Base-by-base conservation (phyloP, 2,329 filamentous ascomycete genomes). In the Xylaria sp. region DNA sequence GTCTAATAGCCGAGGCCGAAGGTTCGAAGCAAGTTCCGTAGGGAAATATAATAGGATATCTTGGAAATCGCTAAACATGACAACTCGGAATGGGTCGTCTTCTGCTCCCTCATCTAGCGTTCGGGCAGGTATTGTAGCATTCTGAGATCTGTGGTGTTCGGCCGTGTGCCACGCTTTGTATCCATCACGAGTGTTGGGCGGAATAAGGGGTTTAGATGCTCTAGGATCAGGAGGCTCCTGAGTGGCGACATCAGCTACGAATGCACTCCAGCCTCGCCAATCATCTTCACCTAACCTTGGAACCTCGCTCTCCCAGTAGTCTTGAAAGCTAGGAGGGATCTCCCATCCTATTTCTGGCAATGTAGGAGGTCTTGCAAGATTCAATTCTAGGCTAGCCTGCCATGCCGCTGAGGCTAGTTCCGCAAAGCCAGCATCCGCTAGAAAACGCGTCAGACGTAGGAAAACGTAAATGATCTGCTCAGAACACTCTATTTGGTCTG, bases 241-340 rank as follows among this genome's bases (percentile, higher is more conserved):
- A 65, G 77, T 67, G 14, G 75, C 80, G 1, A 67, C 76, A 17
- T 73, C 75, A n/a, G 78, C 75, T 14, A 82, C 79, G 71, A 84
- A 89, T n/a, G 81, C 75, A 1, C 75, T 77, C 94, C 94, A 98
- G 0, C 94, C 93, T 69, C 85, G 83, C 2, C 93, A 90, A 1
- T 83, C 84, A 0, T 80, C 75, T 73, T 98, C 95, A 9, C 95
- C 95, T 62, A 97, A 86, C 5, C 95, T 88, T 0, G 92, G 83
- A 0, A 89, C 85, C 76, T 98, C 95, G 65, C 89, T 92, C 67
- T 97, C 93, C 96, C 96, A 98, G 71, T 96, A 97, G 2, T 90
- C 85, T 56, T 87, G 82, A 69, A 97, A 92, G 0, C 70, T 68
- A 63, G 76, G 75, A 2, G 79, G 76, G 11, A 83, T 58, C 4